Conservation (phyloP, 805 yeast genomes). For the Maudiozyma turicensis region DNA sequence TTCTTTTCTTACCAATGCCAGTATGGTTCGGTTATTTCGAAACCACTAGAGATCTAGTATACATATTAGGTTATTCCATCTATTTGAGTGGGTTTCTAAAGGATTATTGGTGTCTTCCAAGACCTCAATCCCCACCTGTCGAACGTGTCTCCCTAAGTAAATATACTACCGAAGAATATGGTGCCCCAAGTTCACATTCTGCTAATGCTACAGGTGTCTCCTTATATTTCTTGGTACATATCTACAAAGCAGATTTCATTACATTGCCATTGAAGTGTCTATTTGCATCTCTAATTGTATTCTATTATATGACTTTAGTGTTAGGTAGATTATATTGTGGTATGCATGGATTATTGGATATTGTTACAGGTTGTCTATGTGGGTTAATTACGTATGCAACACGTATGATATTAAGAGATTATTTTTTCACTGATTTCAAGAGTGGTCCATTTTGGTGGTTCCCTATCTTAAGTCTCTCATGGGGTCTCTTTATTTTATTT, state of each 20-base stretch:
- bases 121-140: constrained; percentile 89
- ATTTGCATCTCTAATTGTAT: constrained; percentile 12
- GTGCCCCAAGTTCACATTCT: constrained; percentile 88
- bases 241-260: constrained; percentile 4
- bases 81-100: constrained; percentile 66
- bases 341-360: constrained; percentile 90
- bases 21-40: constrained; percentile 67
- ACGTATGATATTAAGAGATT: constrained; percentile 34
- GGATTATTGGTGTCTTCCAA: constrained; percentile 81
- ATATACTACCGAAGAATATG: constrained; percentile 87
- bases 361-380: constrained; percentile 50
- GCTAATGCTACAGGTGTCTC: constrained; percentile 88
- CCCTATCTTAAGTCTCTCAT: constrained; percentile 32
- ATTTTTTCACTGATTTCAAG: constrained; percentile 32
- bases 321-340: constrained; percentile 90
- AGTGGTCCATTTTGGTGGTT: constrained; percentile 22
- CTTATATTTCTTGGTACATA: constrained; percentile 34
- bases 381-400: constrained; percentile 47
- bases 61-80: constrained; percentile 48
- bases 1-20: constrained; percentile 76
- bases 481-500: constrained; percentile 45
- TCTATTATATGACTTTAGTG: constrained; percentile 58
- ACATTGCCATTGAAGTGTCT: constrained; percentile 5
- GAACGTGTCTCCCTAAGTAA: constrained; percentile 81
- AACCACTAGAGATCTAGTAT: constrained; percentile 60